phyloP scores from a whole-genome alignment of 2,329 filamentous ascomycete species.

The Zasmidium citrigriseum region DNA sequence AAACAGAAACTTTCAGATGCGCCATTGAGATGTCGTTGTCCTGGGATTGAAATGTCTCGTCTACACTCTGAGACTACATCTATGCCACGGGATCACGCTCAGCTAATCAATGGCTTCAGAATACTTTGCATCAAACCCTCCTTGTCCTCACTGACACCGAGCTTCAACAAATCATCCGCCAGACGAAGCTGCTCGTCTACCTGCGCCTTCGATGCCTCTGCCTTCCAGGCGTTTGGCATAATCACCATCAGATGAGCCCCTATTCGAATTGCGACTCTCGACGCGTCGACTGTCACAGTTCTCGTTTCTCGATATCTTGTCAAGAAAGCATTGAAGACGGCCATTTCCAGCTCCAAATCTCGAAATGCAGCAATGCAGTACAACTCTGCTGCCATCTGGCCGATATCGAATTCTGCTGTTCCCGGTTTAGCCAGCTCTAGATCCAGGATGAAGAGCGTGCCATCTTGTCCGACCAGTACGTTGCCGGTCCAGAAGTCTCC shows the following conservation, averaged over 20 bases:
- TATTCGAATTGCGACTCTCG: conserved; percentile 19
- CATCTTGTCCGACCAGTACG: conserved; percentile 9
- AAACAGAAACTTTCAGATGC: too few species aligned
- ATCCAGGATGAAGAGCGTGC: conserved; percentile 13
- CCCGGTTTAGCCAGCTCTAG: conserved; percentile 19
- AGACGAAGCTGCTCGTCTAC: conserved; percentile 2
- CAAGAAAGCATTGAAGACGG: conserved; percentile 12
- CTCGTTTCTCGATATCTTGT: conserved; percentile 5
- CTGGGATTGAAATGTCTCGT: too few species aligned
- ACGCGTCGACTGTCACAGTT: background rate
- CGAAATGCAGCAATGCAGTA: conserved; percentile 19
- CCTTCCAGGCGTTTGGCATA: background rate
- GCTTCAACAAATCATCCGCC: conserved; percentile 1
- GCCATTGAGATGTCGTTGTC: too few species aligned
- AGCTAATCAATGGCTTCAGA: background rate
- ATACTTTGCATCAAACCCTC: background rate
- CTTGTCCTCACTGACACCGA: background rate
- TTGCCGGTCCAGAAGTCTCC: conserved; percentile 26
- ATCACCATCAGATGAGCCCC: conserved; percentile 19
- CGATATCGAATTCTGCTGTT: conserved; percentile 21
- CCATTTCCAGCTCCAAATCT: background rate
- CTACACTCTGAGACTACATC: too few species aligned
- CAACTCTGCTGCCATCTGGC: conserved; percentile 24
- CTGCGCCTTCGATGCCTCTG: background rate
- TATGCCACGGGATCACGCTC: background rate